These are phyloP conservation scores for Hibiscus syriacus DNA, from an alignment of 345 rosid species.

Conservation along the genomic window DNA sequence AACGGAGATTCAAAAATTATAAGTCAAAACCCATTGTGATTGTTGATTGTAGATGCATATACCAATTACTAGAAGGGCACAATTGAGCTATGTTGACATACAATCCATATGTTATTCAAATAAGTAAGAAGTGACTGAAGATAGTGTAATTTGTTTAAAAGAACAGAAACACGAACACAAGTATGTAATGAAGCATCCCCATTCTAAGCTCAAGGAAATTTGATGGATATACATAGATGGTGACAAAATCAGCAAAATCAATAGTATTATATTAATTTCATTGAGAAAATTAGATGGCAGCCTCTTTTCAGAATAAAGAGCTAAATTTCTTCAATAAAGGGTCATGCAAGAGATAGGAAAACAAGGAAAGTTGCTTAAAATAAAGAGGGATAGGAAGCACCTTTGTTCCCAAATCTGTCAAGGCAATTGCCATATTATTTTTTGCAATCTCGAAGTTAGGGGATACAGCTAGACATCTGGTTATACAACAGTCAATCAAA, in stretches of 20 bases:
- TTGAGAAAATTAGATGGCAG: neutral
- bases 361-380: neutral
- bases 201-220: neutral
- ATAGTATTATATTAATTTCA: neutral
- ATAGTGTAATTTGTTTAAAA: neutral
- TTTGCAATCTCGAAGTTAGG: constrained; percentile 99
- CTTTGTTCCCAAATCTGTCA: constrained; percentile 99
- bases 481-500: constrained; percentile 5
- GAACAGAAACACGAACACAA: neutral
- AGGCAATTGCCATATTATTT: constrained; percentile 99
- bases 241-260: neutral
- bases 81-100: no score
- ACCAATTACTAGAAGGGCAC: no score
- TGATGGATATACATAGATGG: neutral
- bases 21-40: no score
- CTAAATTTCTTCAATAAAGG: neutral
- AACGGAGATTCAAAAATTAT: neutral
- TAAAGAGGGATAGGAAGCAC: constrained; percentile 25
- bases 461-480: constrained; percentile 95
- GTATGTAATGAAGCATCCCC: neutral
- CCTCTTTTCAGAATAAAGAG: neutral
- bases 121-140: neutral
- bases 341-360: neutral
- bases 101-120: no score
- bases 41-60: no score